phyloP scores from a whole-genome alignment of 148 eudicot genomes.

The Polygonum aviculare region DNA sequence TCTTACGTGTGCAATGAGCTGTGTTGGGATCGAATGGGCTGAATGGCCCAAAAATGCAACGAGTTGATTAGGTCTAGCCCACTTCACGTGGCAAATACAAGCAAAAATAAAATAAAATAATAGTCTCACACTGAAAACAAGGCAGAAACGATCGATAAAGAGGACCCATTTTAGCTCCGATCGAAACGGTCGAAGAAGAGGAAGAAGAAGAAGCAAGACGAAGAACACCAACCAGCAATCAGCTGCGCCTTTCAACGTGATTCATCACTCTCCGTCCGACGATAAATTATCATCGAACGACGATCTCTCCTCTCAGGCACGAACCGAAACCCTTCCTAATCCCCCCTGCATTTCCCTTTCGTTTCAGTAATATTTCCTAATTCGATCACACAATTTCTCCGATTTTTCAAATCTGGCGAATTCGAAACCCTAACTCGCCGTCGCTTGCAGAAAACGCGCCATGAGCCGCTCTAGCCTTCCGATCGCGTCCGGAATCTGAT shows the following conservation, averaged over 20 bases:
- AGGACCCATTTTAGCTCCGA: background rate
- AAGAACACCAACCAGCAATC: background rate
- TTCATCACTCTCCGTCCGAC: background rate
- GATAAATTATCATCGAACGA: no score
- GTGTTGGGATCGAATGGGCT: no score
- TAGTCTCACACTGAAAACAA: background rate
- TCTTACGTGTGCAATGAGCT: no score
- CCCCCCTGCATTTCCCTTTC: background rate
- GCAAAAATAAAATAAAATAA: background rate
- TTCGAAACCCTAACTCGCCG: background rate
- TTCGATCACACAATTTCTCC: background rate
- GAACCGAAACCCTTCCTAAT: background rate
- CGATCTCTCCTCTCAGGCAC: slow-evolving; percentile 6
- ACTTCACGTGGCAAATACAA: background rate
- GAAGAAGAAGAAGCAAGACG: background rate
- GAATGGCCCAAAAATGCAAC: background rate
- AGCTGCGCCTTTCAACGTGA: background rate
- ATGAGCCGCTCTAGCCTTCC: background rate
- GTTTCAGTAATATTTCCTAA: background rate
- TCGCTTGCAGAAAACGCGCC: background rate
- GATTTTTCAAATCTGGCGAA: background rate
- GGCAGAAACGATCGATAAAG: background rate
- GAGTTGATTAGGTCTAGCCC: background rate
- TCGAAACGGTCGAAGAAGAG: slow-evolving; percentile 10
- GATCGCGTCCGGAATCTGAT: background rate